Percentiles rank a stretch among this genome's conserved stretches.
Evolutionary conservation across 192 early-diverging fungal species (phyloP).

Genomic region (Umbelopsis vinacea): DNA sequence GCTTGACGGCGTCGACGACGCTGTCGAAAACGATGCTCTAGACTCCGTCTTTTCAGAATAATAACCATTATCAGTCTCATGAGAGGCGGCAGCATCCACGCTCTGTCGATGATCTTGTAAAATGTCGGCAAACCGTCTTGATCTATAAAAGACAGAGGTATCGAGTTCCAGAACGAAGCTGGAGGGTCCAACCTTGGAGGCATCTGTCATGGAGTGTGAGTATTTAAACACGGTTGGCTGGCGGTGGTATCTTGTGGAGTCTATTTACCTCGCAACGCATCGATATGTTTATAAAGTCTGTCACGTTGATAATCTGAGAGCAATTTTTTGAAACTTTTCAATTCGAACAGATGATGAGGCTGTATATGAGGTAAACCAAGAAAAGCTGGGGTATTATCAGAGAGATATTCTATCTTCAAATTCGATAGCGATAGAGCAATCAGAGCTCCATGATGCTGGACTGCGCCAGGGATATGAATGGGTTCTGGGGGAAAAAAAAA

Average conservation of each 20-base stretch:
- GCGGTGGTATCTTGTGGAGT: no score
- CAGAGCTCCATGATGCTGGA: neutral
- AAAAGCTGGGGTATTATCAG: conserved; percentile 6
- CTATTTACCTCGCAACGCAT: conserved; percentile 1
- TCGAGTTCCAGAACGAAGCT: conserved; percentile 10
- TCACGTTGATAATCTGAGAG: conserved; percentile 9
- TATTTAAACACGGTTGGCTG: no score
- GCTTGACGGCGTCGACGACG: neutral
- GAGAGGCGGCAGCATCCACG: neutral
- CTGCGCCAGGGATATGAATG: conserved; percentile 13
- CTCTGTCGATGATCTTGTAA: conserved; percentile 5
- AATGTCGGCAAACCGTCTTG: neutral
- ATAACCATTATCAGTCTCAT: neutral
- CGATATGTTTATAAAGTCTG: neutral
- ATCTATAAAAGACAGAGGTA: neutral
- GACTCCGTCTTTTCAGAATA: neutral
- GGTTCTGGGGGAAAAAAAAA: conserved; percentile 2
- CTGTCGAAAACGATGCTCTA: no score
- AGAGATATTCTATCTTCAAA: conserved; percentile 13
- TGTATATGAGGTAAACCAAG: conserved; percentile 16
- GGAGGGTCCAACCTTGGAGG: conserved; percentile 6
- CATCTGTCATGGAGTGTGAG: neutral
- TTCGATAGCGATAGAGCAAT: neutral
- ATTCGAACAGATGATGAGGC: neutral
- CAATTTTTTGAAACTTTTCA: conserved; percentile 13